Evolutionary conservation across 306 rosid species (phyloP), one percentile per base, ranked within the genome.

Genomic region (Prunus padus): DNA sequence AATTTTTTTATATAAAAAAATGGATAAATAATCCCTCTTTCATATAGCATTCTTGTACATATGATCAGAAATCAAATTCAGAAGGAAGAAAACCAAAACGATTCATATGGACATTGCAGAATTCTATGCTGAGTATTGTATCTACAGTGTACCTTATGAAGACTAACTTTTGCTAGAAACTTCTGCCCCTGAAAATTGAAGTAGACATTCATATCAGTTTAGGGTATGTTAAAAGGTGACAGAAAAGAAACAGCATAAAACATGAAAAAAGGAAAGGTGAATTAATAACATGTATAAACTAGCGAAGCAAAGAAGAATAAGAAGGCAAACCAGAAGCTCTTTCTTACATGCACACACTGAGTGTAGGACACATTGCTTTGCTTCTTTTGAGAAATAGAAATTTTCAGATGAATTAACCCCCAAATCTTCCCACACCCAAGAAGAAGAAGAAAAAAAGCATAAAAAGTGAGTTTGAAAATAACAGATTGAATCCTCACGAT

Each of bases 161-260:
- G 89, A 65, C 96, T 85, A 65, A 79, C 76, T 82, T 89, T 90
- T 33, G 90, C 90, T 64, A 94, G 75, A 81, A 90, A 90, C 2
- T 87, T 84, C 46, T 82, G 89, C 59, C 88, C 96, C 98, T 92
- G 96, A 86, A 62, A 86, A 87, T 47, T 50, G 37, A 69, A 83
- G 67, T 46, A 66, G 14, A 54, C 6, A 61, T 65, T 51, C 69
- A 81, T 23, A 60, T 69, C 79, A 75, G 49, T 26, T 76, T 60
- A 59, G 73, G 65, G 57, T 28, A 79, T 55, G 74, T 76, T 37
- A 54, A 42, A 54, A 14, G 23, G 49, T 63, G 45, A 70, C 12
- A 23, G n/a, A 47, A 10, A 74, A 82, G 18, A 28, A 45, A 19
- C 44, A 10, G 46, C 46, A 69, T 25, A 26, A 23, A 22, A 15